Evolutionary conservation across 805 yeast genomes (phyloP), one percentile per base, ranked within the genome.

Genomic region (Candida chilensis): DNA sequence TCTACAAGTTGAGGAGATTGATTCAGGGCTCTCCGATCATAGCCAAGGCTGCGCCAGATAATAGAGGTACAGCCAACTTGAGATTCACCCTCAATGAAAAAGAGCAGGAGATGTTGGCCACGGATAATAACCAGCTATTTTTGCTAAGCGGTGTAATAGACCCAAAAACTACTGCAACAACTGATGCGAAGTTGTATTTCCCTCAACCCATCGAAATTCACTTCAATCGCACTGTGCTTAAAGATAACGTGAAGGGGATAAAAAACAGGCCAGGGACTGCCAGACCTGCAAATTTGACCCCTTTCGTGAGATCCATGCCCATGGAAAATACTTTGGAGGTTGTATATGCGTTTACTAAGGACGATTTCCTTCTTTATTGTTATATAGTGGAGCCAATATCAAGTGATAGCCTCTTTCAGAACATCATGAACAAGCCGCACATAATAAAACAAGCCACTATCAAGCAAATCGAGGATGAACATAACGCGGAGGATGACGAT

Each of bases 191-290:
- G 7, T 41, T 85, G 7, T 73, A 71, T 40, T 88, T 74, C 41
- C 96, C 97, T 0, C 60, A 57, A 17, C 85, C 84, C 4, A 57
- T 78, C 27, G 94, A 82, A 44, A 57, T 88, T 3, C 64, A 62
- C 24, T 63, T 82, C 24, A 85, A 90, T 45, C 65, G 63, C 4
- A 36, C 39, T 2, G 52, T 48, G 11, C 46, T 79, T 2, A 66
- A 65, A 24, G 76, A 66, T 21, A 73, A 73, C 35, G 70, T 77
- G 2, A 71, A 77, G 32, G 96, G 96, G 1, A 56, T 87, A 18
- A 85, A 85, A 45, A 80, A 79, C 28, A 71, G 67, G 35, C 69
- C 71, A 0, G 95, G 95, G 0, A 78, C 95, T 0, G 79, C 87
- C 1, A 69, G 73, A 36, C 96, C 96, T 0, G 87, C 85, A 0